Evolutionary conservation across 2,329 filamentous ascomycete genomes (phyloP), one percentile per base, ranked within the genome.

Genomic region (Emergomyces orientalis): DNA sequence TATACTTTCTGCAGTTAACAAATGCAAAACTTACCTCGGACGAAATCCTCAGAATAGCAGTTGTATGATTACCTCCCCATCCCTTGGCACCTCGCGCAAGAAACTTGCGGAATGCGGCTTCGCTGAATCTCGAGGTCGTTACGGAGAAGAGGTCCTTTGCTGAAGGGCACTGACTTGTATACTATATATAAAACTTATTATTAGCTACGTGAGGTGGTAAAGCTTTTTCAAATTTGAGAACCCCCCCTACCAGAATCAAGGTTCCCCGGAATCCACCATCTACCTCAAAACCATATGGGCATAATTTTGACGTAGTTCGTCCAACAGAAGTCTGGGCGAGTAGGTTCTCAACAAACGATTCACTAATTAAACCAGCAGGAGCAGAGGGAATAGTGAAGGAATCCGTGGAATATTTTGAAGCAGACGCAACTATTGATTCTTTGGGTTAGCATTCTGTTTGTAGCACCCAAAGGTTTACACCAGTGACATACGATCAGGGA

Each of bases 401-500:
- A 45, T 61, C 32, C 41, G 57, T 22, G 32, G 51, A 39, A 58
- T 51, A 52, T 58, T 32, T 64, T 58, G 39, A 45, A 30, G 52
- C 27, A 6, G 60, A 62, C 22, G 60, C 49, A 34, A 52, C 39
- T 56, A 27, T 30, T 25, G 39, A 34, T 25, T 11, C 30, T 45
- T 30, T 3, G 27, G 30, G 14, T 56, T 37, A 62, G 49, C 27
- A 55, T 17, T 62, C 56, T 39, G 8, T 6, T 19, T 8, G 9
- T 6, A n/a, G 11, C 27, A 30, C 13, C 32, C 17, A 55, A 17
- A 25, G 55, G n/a, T 49, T n/a, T 9, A 19, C 19, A 11, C 6
- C 14, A 22, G 25, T 22, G 43, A 64, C 65, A 82, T 76, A 69
- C 86, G 84, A 70, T 87, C 81, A 59, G 88, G 76, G 67, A 85